Conservation (phyloP, 192 early-diverging fungal species). For the Backusella australiensis region DNA sequence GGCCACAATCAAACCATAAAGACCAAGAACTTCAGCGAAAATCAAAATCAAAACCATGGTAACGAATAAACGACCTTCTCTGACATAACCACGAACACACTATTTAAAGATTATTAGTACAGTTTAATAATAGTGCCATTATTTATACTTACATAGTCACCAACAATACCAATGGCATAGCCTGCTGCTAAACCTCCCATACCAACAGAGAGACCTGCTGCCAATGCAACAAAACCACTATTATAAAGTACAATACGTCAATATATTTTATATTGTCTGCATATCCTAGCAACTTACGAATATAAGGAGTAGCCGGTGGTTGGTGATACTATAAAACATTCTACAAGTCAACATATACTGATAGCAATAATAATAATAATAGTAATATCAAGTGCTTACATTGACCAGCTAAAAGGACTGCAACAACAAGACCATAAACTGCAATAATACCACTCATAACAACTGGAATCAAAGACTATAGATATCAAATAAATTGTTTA, state of each 20-base stretch:
- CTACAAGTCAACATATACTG: too few species aligned
- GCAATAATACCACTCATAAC: slow-evolving; percentile 99
- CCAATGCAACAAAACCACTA: slow-evolving; percentile 77
- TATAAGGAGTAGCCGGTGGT: slow-evolving; percentile 45
- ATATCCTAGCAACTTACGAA: slow-evolving; percentile 36
- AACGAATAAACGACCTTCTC: slow-evolving; percentile 80
- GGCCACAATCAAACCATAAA: slow-evolving; percentile 84
- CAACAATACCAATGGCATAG: slow-evolving; percentile 89
- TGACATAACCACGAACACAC: slow-evolving; percentile 77
- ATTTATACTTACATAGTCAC: slow-evolving; percentile 60
- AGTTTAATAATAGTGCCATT: too few species aligned
- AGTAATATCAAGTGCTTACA: slow-evolving; percentile 55
- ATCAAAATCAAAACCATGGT: slow-evolving; percentile 85
- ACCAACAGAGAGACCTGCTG: slow-evolving; percentile 79
- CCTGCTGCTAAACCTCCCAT: slow-evolving; percentile 85
- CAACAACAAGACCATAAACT: slow-evolving; percentile 96
- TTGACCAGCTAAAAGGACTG: slow-evolving; percentile 83
- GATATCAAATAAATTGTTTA: too few species aligned
- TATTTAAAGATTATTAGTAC: background rate
- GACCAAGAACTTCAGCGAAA: slow-evolving; percentile 84
- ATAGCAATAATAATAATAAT: background rate
- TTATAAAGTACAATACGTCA: background rate
- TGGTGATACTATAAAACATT: slow-evolving; percentile 11
- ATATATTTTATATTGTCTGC: background rate
- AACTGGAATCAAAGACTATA: slow-evolving; percentile 78